phyloP scores from a whole-genome alignment of 2,329 filamentous ascomycete species.

The Stagonosporopsis chrysanthemi region DNA sequence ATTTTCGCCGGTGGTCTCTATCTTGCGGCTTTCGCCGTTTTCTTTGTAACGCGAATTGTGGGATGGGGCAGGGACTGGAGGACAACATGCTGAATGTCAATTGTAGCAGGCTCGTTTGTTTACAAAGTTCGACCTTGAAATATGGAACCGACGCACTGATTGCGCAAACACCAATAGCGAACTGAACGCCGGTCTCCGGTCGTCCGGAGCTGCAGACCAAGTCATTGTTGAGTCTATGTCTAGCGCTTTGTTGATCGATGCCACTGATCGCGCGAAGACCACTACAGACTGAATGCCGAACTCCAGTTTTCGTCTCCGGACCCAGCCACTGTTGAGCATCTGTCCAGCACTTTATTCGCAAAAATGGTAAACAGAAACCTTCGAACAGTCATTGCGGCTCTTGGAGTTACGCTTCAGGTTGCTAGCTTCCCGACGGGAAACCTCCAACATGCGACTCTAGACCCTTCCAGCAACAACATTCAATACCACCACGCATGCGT shows the following conservation, averaged over 20 bases:
- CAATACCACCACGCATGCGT: neutral
- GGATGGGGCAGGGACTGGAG: constrained; percentile 25
- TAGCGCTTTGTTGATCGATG: neutral
- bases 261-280: too few species aligned
- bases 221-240: too few species aligned
- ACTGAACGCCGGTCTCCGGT: neutral
- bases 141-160: neutral
- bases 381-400: neutral
- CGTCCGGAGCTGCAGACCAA: too few species aligned
- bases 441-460: neutral
- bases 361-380: too few species aligned
- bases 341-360: neutral
- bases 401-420: neutral
- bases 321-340: too few species aligned
- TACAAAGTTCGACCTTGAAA: neutral
- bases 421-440: constrained; percentile 11
- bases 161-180: neutral
- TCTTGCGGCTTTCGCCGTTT: constrained; percentile 25
- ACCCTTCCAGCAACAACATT: neutral
- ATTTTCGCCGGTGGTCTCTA: constrained; percentile 31
- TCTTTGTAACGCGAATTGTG: constrained; percentile 23
- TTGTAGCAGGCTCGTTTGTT: too few species aligned
- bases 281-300: too few species aligned
- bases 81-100: constrained; percentile 1
- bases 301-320: too few species aligned